phyloP scores from a whole-genome alignment of 1,284 basidiomycete genomes.

The Schizopora paradoxa region DNA sequence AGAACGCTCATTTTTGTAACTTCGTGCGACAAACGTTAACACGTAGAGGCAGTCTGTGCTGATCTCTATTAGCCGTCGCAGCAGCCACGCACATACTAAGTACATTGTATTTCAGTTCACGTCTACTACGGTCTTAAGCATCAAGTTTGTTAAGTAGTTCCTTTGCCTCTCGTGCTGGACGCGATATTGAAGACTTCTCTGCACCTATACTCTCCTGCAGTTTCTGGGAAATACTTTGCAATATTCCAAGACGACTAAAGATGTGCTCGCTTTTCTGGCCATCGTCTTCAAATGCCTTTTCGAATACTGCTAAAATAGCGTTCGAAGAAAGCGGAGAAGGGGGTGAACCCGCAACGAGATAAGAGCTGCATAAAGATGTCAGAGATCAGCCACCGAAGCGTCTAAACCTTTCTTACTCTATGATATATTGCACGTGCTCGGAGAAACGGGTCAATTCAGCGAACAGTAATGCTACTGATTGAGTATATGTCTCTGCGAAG shows the following conservation, averaged over 20 bases:
- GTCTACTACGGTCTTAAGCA: constrained; percentile 19
- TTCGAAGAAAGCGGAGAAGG: constrained; percentile 60
- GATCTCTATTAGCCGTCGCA: too few relatives aligned
- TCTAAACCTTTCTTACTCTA: constrained; percentile 45
- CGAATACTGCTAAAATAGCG: constrained; percentile 60
- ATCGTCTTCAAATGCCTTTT: constrained; percentile 38
- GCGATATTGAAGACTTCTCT: constrained; percentile 70
- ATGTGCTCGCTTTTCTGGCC: constrained; percentile 42
- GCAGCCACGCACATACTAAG: too few relatives aligned
- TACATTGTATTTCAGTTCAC: too few relatives aligned
- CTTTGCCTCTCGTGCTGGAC: constrained; percentile 81
- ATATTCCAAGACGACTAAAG: constrained; percentile 60
- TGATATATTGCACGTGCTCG: constrained; percentile 60
- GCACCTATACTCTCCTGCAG: constrained; percentile 64
- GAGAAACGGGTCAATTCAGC: constrained; percentile 63
- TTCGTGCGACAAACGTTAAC: too few relatives aligned
- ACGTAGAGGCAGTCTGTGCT: too few relatives aligned
- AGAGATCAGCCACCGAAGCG: background rate
- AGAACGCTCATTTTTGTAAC: too few relatives aligned
- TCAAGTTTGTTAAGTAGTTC: constrained; percentile 59
- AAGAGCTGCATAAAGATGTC: constrained; percentile 32
- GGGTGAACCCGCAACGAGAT: constrained; percentile 59
- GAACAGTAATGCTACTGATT: constrained; percentile 64
- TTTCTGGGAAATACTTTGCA: constrained; percentile 69
- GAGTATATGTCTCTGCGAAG: constrained; percentile 62